phyloP scores from a whole-genome alignment of 1,284 basidiomycete species.

The Heterobasidion irregulare region DNA sequence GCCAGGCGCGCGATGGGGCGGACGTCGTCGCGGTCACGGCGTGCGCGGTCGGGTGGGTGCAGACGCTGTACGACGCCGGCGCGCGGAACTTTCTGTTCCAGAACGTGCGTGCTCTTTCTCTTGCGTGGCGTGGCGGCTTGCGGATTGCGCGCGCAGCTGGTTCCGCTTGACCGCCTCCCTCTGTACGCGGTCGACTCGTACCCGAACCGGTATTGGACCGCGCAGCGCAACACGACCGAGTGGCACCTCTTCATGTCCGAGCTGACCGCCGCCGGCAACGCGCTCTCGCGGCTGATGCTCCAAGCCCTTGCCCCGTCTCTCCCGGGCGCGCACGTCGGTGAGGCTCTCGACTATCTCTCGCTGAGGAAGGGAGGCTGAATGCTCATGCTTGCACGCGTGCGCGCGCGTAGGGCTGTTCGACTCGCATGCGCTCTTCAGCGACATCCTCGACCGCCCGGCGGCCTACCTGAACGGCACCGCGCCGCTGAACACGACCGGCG shows the following conservation, averaged over 20 bases:
- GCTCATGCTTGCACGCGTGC: not conserved
- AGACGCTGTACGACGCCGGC: slow-evolving; percentile 28
- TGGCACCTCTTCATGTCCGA: slow-evolving; percentile 31
- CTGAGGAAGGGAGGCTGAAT: not conserved
- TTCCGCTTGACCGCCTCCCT: slow-evolving; percentile 14
- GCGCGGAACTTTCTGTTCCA: slow-evolving; percentile 40
- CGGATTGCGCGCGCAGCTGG: slow-evolving; percentile 1
- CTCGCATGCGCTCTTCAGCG: slow-evolving; percentile 42
- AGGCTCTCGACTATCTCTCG: slow-evolving; percentile 1
- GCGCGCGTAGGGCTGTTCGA: slow-evolving; percentile 39
- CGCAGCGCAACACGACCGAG: slow-evolving; percentile 28
- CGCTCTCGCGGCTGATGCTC: slow-evolving; percentile 24
- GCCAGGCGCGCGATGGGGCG: slow-evolving; percentile 18
- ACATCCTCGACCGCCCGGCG: slow-evolving; percentile 40
- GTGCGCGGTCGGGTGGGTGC: slow-evolving; percentile 36
- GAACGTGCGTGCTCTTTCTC: slow-evolving; percentile 24
- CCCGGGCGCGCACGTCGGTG: slow-evolving; percentile 28
- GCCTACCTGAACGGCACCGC: slow-evolving; percentile 51
- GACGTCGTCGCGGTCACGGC: slow-evolving; percentile 31
- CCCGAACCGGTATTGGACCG: slow-evolving; percentile 26
- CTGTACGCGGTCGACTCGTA: slow-evolving; percentile 27
- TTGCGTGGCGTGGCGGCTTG: not conserved
- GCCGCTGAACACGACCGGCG: slow-evolving; percentile 45
- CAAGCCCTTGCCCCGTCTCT: slow-evolving; percentile 21
- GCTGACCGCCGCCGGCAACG: slow-evolving; percentile 25